Evolutionary conservation across 345 rosid species (phyloP).

Genomic region (Linum tenue): DNA sequence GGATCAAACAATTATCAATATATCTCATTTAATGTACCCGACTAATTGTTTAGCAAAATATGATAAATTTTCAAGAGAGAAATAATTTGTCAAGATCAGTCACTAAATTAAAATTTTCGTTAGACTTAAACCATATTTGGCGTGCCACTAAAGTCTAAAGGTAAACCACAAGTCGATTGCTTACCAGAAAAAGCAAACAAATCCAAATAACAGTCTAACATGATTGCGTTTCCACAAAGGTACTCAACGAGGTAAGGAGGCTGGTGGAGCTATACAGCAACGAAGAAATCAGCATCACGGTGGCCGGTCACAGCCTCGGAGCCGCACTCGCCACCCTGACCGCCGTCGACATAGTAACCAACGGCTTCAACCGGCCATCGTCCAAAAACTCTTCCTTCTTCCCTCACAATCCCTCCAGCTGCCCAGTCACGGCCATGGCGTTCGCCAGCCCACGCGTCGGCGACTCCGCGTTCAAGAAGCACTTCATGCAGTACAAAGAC

Average conservation of each 20-base stretch:
- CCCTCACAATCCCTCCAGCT: conserved; percentile 2
- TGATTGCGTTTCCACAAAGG: conserved; percentile 7
- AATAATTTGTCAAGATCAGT: no score
- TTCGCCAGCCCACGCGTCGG: conserved; percentile 38
- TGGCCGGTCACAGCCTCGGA: conserved; percentile 55
- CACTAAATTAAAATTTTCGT: no score
- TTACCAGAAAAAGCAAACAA: no score
- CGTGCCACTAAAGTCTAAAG: no score
- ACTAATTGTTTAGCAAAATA: no score
- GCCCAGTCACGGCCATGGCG: conserved; percentile 30
- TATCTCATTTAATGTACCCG: no score
- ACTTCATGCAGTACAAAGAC: conserved; percentile 9
- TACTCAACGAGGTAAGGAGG: conserved; percentile 31
- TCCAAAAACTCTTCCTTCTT: conserved; percentile 15
- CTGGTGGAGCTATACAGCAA: conserved; percentile 32
- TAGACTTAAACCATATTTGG: no score
- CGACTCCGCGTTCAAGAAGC: conserved; percentile 22
- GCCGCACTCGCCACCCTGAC: conserved; percentile 42
- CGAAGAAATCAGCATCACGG: conserved; percentile 43
- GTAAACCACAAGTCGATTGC: no score
- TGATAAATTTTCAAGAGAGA: no score
- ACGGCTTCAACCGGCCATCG: conserved; percentile 22
- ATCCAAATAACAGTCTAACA: no score
- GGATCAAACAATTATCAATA: no score
- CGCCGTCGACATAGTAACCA: conserved; percentile 37